Percentiles rank a stretch among this genome's conserved stretches.
Conservation (phyloP, 345 rosid species). For the Microthlaspi erraticum region DNA sequence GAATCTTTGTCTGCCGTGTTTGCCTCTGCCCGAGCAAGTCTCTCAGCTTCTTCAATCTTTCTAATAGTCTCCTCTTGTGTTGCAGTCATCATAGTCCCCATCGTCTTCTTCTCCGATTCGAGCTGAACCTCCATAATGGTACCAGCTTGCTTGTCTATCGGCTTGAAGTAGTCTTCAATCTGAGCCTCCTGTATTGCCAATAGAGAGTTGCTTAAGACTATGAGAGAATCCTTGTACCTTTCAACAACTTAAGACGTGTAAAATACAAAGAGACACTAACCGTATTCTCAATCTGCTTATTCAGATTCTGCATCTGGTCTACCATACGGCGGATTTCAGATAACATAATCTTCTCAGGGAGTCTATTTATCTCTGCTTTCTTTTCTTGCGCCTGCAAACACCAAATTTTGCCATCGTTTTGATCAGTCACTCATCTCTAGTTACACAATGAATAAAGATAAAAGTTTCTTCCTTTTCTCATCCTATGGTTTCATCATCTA, state of each 20-base stretch:
- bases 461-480: neutral
- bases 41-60: slow-evolving; percentile 65
- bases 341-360: slow-evolving; percentile 80
- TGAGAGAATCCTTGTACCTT: too few species aligned
- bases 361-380: slow-evolving; percentile 68
- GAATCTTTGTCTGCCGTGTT: slow-evolving; percentile 37
- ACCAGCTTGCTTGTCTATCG: slow-evolving; percentile 86
- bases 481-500: slow-evolving; percentile 11
- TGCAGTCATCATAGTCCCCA: slow-evolving; percentile 68
- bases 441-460: neutral
- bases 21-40: slow-evolving; percentile 43
- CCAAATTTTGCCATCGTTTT: slow-evolving; percentile 21
- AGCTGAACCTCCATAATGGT: slow-evolving; percentile 79
- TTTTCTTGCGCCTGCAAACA: slow-evolving; percentile 66
- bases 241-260: too few species aligned
- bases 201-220: too few species aligned
- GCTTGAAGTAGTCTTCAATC: slow-evolving; percentile 79
- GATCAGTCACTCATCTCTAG: slow-evolving; percentile 3
- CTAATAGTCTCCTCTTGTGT: slow-evolving; percentile 66
- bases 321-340: slow-evolving; percentile 90
- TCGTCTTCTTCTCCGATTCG: slow-evolving; percentile 77
- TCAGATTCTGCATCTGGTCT: slow-evolving; percentile 83
- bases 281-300: slow-evolving; percentile 82
- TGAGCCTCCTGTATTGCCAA: slow-evolving; percentile 65
- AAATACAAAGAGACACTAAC: slow-evolving; percentile 66